A percentile compares a stretch with the other conserved stretches of the same genome.
These are phyloP conservation scores for Ustilago trichophora DNA, from an alignment of 1,284 basidiomycete genomes.

Conservation along the genomic window DNA sequence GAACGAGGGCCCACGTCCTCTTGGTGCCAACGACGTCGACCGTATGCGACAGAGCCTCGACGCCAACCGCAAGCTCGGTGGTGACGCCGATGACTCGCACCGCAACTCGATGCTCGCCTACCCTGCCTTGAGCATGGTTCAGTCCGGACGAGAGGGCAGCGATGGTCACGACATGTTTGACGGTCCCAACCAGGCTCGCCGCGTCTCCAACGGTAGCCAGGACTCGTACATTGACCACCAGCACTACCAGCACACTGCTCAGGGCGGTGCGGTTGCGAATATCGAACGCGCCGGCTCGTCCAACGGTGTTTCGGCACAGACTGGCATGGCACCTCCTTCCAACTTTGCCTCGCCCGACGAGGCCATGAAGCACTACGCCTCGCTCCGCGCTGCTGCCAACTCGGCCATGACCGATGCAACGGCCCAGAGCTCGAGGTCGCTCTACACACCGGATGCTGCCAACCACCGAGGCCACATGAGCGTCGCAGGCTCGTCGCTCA, in stretches of 20 bases:
- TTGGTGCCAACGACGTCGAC: conserved; percentile 42
- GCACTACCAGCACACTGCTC: conserved; percentile 35
- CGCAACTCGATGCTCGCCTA: conserved; percentile 59
- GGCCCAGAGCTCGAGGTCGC: conserved; percentile 33
- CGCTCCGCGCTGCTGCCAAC: conserved; percentile 39
- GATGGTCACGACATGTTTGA: conserved; percentile 52
- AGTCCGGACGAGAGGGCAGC: conserved; percentile 41
- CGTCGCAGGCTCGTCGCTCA: conserved; percentile 53
- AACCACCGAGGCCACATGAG: conserved; percentile 43
- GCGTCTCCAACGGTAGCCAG: conserved; percentile 12
- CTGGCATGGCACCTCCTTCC: conserved; percentile 57
- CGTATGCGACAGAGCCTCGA: conserved; percentile 51
- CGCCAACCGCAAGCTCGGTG: conserved; percentile 14
- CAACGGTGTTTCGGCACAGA: conserved; percentile 26
- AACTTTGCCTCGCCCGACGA: conserved; percentile 58
- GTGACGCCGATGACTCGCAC: not conserved
- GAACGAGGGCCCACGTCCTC: conserved; percentile 47
- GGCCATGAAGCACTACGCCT: conserved; percentile 60
- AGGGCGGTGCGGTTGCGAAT: conserved; percentile 1
- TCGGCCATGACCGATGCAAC: conserved; percentile 14
- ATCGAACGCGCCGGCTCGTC: not conserved
- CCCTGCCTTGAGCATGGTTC: conserved; percentile 52
- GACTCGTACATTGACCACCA: conserved; percentile 48
- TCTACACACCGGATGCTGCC: conserved; percentile 52
- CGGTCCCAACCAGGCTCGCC: conserved; percentile 11